Evolutionary conservation across 2,329 filamentous ascomycete species (phyloP), one percentile per base, ranked within the genome.

Genomic region (Alternaria infectoria): DNA sequence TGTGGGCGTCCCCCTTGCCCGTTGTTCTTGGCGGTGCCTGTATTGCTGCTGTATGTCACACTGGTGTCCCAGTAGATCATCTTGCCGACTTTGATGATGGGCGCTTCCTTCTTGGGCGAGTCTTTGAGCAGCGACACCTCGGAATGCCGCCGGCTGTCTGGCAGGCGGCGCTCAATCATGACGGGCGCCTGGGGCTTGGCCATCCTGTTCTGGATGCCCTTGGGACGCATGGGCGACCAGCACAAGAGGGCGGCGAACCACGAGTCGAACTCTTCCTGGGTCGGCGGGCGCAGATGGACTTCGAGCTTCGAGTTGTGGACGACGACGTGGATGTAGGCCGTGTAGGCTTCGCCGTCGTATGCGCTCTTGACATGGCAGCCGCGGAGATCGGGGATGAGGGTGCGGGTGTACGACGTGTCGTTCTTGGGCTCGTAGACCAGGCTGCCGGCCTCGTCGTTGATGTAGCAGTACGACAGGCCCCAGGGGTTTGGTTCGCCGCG

Each of bases 21-120:
- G 9, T 66, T 68, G 11, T 75, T 69, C 52, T 77, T 77, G 30
- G 77, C 74, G 12, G 77, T 74, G 30, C 77, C 78, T 13, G 77
- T 79, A 69, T 82, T 83, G 75, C 79, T 83, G 72, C 79, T 83
- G 72, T 89, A 84, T 6, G 81, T 83, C 21, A 84, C 81, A 65
- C 83, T 83, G 9, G 83, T 96, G 80, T 98, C 93, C 95, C 76
- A 79, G 50, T 97, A 85, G 75, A 85, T 83, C 84, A 86, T 86
- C 70, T 85, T 85, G 32, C 84, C 84, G 60, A 97, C 93, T 77
- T 98, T 99, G 83, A 98, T 98, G 69, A 98, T 96, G 59, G 91
- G 89, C 4, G 89, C 87, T 66, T 93, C 90, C 47, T 73, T 74
- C 56, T 74, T 96, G 57, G 91, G 89, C 10, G 88, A 86, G 61